Conservation (phyloP, 106 monocot genomes). For the Gastrodia elata region DNA sequence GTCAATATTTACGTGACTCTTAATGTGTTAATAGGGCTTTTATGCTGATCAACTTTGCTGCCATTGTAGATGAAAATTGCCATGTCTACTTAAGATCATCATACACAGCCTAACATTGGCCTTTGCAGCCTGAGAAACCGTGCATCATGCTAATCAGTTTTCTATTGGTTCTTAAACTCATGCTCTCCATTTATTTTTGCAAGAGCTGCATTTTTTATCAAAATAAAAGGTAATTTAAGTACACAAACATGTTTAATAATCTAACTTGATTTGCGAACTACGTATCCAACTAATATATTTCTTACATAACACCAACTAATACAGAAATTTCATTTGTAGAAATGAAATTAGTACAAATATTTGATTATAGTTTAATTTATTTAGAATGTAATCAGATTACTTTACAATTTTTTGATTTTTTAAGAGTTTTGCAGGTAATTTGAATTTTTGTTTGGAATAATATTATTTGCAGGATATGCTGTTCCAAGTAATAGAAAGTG, state of each 20-base stretch:
- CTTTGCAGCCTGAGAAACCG: neutral
- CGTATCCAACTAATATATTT: neutral
- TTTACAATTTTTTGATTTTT: too few relatives aligned
- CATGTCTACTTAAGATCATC: neutral
- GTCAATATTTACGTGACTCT: neutral
- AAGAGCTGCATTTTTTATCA: neutral
- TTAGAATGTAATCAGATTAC: too few relatives aligned
- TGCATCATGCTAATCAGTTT: neutral
- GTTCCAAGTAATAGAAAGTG: too few relatives aligned
- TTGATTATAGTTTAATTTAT: too few relatives aligned
- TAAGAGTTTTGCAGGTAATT: too few relatives aligned
- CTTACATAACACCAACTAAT: neutral
- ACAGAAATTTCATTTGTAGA: neutral
- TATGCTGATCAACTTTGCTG: neutral
- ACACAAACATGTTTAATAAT: neutral
- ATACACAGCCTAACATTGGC: neutral
- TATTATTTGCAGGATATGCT: too few relatives aligned
- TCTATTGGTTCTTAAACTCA: neutral
- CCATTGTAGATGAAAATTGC: neutral
- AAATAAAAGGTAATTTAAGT: neutral
- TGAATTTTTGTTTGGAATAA: too few relatives aligned
- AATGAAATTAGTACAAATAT: too few relatives aligned
- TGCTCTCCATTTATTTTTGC: neutral
- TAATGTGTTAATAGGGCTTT: neutral
- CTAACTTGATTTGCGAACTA: neutral